These are phyloP conservation scores for Fusarium equiseti DNA, from an alignment of 2,329 filamentous ascomycete genomes.

Conservation along the genomic window DNA sequence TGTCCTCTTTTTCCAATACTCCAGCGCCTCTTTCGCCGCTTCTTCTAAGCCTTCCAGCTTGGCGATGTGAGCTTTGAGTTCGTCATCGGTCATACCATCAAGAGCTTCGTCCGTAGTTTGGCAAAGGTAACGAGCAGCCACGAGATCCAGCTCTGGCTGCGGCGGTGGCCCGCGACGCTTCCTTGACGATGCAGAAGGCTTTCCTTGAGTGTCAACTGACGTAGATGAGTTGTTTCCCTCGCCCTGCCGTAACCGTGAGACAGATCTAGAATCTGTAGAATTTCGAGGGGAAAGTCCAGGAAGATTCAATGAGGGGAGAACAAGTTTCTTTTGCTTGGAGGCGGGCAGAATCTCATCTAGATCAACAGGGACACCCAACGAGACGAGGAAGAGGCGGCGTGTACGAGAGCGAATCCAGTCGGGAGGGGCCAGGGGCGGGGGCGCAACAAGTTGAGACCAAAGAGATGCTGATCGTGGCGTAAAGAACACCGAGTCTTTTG, in stretches of 20 bases:
- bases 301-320: conserved; percentile 89
- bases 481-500: conserved; percentile 76
- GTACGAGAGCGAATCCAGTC: conserved; percentile 99
- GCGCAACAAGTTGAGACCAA: conserved; percentile 96
- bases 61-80: conserved; percentile 78
- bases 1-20: conserved; percentile 88
- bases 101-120: conserved; percentile 87
- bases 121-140: conserved; percentile 81
- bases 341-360: conserved; percentile 97
- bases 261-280: conserved; percentile 66
- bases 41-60: conserved; percentile 76
- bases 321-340: conserved; percentile 97
- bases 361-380: conserved; percentile 94
- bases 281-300: conserved; percentile 66
- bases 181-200: conserved; percentile 57
- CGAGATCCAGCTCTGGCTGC: conserved; percentile 81
- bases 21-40: conserved; percentile 80
- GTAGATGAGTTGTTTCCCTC: conserved; percentile 68
- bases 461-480: conserved; percentile 89
- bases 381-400: conserved; percentile 93
- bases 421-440: conserved; percentile 92
- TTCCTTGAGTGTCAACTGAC: conserved; percentile 70
- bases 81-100: conserved; percentile 80
- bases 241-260: conserved; percentile 60
- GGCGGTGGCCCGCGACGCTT: conserved; percentile 71